Base-by-base conservation (phyloP, 2,329 filamentous ascomycete genomes). In the Pseudocercospora vitis region DNA sequence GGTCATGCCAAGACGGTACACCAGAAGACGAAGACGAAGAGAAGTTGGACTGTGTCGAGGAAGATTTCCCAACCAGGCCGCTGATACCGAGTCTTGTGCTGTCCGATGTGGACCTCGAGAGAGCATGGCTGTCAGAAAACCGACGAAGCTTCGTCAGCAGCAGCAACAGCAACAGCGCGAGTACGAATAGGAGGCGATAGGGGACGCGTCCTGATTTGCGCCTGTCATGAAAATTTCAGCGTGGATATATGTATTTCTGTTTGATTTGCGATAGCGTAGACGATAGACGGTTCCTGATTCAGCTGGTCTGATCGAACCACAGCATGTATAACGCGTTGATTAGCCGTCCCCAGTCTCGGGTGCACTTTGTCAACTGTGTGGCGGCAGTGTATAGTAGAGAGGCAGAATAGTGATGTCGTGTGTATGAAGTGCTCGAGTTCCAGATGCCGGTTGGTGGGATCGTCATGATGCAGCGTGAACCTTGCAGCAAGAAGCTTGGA, bases 1-100 rank as follows among this genome's bases (percentile, higher is more conserved):
- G 71, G 71, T 70, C 71, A 42, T 74, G 71, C 58, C 57, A 67
- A 37, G 69, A 71, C 12, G 72, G 71, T 7, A 66, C 66, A n/a
- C 71, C 71, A 1, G 56, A 64, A 48, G 58, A 60, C 47, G 57
- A 57, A 18, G 50, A 48, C 7, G 35, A 40, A 9, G 35, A 40
- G 18, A 40, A 40, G 18, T 11, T 12, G n/a, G 35, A 23, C 3
- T 40, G 35, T 21, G 29, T 14, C 7, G 29, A 21, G 14, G 18
- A 37, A 24, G 18, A 33, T 35, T 12, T 19, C 9, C 35, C 18
- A 23, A 24, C 35, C 5, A 7, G 35, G 35, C 35, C 35, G 7
- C 19, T 40, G 35, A 40, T 40, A 8, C 35, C 35, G 14, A 40
- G 35, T 19, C 19, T 40, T 16, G 35, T 40, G 35, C 12, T 40